Percentiles rank a stretch among this genome's conserved stretches.
phyloP scores from a whole-genome alignment of 495 filamentous ascomycete species.

The Aspergillus asperescens region DNA sequence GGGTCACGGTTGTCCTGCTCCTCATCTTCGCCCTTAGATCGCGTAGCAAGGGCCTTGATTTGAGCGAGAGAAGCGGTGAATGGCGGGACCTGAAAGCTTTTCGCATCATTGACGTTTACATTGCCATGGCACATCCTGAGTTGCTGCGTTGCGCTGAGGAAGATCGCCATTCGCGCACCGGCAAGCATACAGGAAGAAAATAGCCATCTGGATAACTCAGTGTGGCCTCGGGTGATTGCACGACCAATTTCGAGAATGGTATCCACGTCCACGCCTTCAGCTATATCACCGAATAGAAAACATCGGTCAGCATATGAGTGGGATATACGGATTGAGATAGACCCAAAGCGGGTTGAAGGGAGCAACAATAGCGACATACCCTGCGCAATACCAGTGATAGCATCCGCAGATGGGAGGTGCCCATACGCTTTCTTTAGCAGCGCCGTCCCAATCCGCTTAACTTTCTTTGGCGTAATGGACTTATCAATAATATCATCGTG shows the following conservation, averaged over 20 bases:
- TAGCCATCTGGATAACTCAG: constrained; percentile 20
- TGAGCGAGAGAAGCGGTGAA: constrained; percentile 13
- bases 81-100: not conserved
- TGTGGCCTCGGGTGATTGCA: not conserved
- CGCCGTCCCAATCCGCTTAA: constrained; percentile 15
- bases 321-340: not conserved
- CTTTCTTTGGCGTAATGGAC: constrained; percentile 6
- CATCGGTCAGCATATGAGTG: not conserved
- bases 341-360: no score
- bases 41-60: constrained; percentile 21
- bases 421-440: constrained; percentile 16
- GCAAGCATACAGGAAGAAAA: constrained; percentile 24
- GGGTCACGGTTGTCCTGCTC: constrained; percentile 16
- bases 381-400: constrained; percentile 21
- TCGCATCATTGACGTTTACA: not conserved
- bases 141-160: constrained; percentile 10
- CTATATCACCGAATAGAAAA: not conserved
- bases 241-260: constrained; percentile 24
- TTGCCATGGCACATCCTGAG: constrained; percentile 1
- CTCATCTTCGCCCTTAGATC: not conserved
- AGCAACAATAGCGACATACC: constrained; percentile 18
- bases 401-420: constrained; percentile 6
- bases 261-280: not conserved
- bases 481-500: not conserved
- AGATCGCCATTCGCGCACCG: constrained; percentile 12